These are phyloP conservation scores for Stephanodiscus triporus DNA, from an alignment of 108 stramenopile genomes.

Conservation along the genomic window DNA sequence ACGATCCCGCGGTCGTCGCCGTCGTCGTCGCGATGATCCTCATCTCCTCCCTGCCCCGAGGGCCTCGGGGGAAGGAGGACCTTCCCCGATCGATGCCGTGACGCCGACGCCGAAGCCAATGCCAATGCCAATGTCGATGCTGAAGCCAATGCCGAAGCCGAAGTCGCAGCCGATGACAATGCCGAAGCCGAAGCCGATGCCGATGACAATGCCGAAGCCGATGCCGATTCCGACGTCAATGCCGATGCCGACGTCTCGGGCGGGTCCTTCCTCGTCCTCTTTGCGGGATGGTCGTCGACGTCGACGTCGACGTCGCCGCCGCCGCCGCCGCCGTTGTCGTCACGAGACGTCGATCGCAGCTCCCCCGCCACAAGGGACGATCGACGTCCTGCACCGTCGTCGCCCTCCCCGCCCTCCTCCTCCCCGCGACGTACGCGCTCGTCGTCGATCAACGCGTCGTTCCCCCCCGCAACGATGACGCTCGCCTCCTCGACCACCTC, in stretches of 20 bases:
- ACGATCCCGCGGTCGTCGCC: too few relatives aligned
- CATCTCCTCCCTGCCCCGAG: not conserved
- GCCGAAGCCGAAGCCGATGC: too few relatives aligned
- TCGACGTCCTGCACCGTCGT: not conserved
- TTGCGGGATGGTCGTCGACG: not conserved
- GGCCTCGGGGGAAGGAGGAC: not conserved
- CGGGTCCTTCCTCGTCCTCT: not conserved
- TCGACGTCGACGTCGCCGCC: not conserved
- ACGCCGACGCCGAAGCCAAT: too few relatives aligned
- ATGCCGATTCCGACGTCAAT: too few relatives aligned
- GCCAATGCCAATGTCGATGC: too few relatives aligned
- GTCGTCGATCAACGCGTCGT: not conserved
- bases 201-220: too few relatives aligned
- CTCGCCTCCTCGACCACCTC: constrained; percentile 4
- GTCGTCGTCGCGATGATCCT: too few relatives aligned
- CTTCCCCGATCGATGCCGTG: not conserved
- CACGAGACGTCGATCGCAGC: too few relatives aligned
- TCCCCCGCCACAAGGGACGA: not conserved
- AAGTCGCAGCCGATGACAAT: too few relatives aligned
- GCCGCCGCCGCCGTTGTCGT: not conserved
- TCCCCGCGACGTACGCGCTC: not conserved
- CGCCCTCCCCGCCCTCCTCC: not conserved
- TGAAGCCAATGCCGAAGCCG: too few relatives aligned
- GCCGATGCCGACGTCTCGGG: not conserved
- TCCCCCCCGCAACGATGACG: not conserved